These are phyloP conservation scores for Talaromyces amestolkiae DNA, from an alignment of 2,329 filamentous ascomycete genomes.

Conservation along the genomic window DNA sequence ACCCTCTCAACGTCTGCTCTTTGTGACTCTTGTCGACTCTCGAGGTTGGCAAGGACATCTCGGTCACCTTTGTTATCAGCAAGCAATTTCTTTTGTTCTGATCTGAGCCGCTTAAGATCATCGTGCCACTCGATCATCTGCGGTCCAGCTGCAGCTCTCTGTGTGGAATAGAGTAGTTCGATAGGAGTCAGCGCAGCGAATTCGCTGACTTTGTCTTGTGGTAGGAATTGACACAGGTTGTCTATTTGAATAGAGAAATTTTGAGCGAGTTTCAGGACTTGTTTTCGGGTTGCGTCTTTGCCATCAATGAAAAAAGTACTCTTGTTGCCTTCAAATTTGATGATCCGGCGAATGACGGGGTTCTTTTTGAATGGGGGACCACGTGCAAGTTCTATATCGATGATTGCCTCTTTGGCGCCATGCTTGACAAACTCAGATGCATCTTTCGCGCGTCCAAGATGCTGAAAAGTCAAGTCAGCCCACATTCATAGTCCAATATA, in stretches of 20 bases:
- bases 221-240: constrained; percentile 95
- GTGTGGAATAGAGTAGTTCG: constrained; percentile 78
- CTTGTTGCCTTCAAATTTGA: constrained; percentile 78
- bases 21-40: constrained; percentile 70
- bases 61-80: constrained; percentile 57
- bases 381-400: constrained; percentile 86
- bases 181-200: constrained; percentile 82
- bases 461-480: constrained; percentile 38
- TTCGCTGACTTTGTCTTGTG: constrained; percentile 92
- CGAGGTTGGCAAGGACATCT: constrained; percentile 64
- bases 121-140: constrained; percentile 79
- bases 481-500: neutral
- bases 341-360: constrained; percentile 69
- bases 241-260: constrained; percentile 89
- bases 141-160: constrained; percentile 79
- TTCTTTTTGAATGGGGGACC: constrained; percentile 59
- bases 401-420: constrained; percentile 69
- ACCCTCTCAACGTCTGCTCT: constrained; percentile 80
- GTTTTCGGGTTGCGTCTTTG: constrained; percentile 58
- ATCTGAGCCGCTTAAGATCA: constrained; percentile 67
- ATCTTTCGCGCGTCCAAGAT: constrained; percentile 81
- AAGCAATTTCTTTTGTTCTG: constrained; percentile 64
- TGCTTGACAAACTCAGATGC: constrained; percentile 92
- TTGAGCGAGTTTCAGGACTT: constrained; percentile 65
- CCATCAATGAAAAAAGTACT: constrained; percentile 77